phyloP scores from a whole-genome alignment of 345 rosid genomes.

The Cardamine occulta region DNA sequence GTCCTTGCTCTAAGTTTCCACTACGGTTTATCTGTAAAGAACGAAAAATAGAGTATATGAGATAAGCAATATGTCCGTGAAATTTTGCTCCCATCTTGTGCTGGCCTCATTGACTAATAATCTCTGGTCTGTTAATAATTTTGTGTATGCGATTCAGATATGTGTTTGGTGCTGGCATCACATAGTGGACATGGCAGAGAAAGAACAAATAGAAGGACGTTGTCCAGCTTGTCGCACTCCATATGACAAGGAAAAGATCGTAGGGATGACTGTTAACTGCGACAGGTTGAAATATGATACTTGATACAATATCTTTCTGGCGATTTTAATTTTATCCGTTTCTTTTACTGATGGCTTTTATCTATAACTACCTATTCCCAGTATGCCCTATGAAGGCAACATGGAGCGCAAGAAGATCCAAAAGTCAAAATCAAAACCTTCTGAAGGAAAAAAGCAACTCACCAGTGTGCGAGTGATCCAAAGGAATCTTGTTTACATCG shows the following conservation, averaged over 20 bases:
- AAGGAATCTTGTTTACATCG: conserved; percentile 72
- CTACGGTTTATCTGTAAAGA: not conserved
- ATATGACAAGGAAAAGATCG: conserved; percentile 92
- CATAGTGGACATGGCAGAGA: conserved; percentile 93
- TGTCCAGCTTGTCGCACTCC: conserved; percentile 90
- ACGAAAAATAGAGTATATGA: not conserved
- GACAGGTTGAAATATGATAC: conserved; percentile 58
- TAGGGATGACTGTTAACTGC: conserved; percentile 70
- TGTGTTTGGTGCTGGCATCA: conserved; percentile 99
- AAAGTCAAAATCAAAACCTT: conserved; percentile 60
- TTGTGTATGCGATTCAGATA: conserved; percentile 48
- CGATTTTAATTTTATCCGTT: not conserved
- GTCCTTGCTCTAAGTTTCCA: not conserved
- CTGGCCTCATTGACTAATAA: not conserved
- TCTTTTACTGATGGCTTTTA: conserved; percentile 34
- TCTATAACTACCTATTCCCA: conserved; percentile 11
- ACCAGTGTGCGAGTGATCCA: conserved; percentile 66
- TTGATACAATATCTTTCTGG: not conserved
- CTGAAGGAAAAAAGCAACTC: conserved; percentile 72
- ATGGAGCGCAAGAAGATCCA: conserved; percentile 55
- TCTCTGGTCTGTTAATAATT: conserved; percentile 5
- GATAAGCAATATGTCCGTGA: not conserved
- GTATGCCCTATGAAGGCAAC: conserved; percentile 49
- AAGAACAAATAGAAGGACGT: conserved; percentile 77
- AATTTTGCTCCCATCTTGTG: not conserved